Evolutionary conservation across 2,329 filamentous ascomycete genomes (phyloP), one percentile per base, ranked within the genome.

Genomic region (Kalmusia sp.): DNA sequence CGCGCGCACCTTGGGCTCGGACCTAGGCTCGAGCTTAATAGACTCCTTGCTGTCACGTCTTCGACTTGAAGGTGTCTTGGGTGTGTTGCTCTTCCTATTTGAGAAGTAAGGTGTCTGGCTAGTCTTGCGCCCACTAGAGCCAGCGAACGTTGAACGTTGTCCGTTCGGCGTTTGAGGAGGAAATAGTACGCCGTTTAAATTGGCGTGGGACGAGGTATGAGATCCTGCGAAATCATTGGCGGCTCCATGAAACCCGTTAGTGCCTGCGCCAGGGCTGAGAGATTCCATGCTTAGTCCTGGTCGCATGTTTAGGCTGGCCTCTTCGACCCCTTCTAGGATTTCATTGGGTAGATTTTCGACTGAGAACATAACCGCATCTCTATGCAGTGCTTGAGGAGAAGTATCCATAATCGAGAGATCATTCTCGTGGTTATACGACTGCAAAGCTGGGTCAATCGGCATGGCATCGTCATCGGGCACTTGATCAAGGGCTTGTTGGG

Each of bases 331-430:
- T 12, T 64, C 54, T 51, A 63, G 62, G 8, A 60, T 40, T 6
- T 39, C 59, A n/a, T 63, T 64, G 2, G 57, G 54, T 19, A 57
- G 58, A 27, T 65, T 55, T 45, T 75, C 72, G 25, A 74, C 72
- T 2, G 68, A 74, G 9, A 71, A 72, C 50, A 74, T 58, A 25
- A 73, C 50, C 6, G 60, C 61, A 25, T 74, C 68, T 11, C 57
- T 53, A 22, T 65, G 61, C n/a, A 56, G 34, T 27, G 55, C 52
- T 22, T 65, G 60, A 19, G 59, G 34, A 34, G 57, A 46, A 8
- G 44, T 51, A 44, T 59, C 57, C 30, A 57, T 55, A n/a, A 56
- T 54, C 3, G 52, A 44, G 11, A 47, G 49, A 40, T 65, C 65
- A 21, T 58, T 55, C 6, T 52, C 52, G 38, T 59, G 59, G 15